Evolutionary conservation across 306 rosid genomes (phyloP).

Genomic region (Castanea crenata): DNA sequence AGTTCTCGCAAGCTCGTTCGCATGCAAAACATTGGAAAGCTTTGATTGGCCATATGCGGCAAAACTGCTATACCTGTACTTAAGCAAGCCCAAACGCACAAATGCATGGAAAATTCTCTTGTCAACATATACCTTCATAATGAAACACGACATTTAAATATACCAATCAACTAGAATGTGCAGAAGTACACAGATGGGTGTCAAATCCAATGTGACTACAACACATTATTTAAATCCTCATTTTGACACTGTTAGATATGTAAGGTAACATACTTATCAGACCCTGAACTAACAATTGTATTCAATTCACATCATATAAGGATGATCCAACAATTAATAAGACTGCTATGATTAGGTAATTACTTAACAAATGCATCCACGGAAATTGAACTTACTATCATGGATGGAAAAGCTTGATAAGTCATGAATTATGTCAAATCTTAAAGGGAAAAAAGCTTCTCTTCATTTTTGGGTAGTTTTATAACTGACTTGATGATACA

Average conservation of each 20-base stretch:
- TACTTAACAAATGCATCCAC: background rate
- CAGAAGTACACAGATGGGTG: background rate
- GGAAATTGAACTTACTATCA: background rate
- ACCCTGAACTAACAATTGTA: background rate
- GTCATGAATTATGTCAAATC: background rate
- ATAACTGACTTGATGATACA: background rate
- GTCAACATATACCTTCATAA: background rate
- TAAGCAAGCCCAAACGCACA: background rate
- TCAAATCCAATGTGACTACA: background rate
- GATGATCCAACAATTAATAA: background rate
- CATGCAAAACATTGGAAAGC: slow-evolving; percentile 84
- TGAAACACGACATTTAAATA: background rate
- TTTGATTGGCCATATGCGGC: slow-evolving; percentile 91
- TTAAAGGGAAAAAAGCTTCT: background rate
- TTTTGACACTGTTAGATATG: background rate
- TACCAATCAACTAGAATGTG: background rate
- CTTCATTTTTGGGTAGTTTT: background rate
- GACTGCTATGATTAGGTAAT: background rate
- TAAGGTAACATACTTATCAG: background rate
- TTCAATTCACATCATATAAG: background rate
- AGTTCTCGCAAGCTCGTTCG: slow-evolving; percentile 70
- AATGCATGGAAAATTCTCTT: background rate
- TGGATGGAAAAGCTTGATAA: background rate
- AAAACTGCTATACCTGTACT: slow-evolving; percentile 59
- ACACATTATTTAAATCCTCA: background rate